Percentiles rank a stretch among this genome's conserved stretches.
These are phyloP conservation scores for Rhizopogon vinicolor DNA, from an alignment of 768 basidiomycete genomes.

Conservation along the genomic window DNA sequence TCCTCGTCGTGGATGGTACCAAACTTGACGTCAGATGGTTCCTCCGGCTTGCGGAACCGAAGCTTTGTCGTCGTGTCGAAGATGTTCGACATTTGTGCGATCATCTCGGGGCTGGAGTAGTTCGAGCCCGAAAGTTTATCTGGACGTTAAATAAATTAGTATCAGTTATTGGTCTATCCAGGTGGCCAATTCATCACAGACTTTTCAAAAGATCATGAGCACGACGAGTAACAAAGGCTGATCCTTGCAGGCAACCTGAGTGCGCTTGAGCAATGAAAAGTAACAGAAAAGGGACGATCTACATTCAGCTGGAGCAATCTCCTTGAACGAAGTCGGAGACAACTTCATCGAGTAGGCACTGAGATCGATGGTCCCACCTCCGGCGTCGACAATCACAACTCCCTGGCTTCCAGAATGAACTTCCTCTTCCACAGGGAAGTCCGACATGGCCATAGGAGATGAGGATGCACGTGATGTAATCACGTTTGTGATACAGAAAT, in stretches of 20 bases:
- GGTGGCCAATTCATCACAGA: conserved; percentile 3
- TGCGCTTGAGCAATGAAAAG: neutral
- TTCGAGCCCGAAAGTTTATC: conserved; percentile 24
- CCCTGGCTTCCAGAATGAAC: conserved; percentile 24
- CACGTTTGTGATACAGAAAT: conserved; percentile 38
- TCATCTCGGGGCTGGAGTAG: conserved; percentile 22
- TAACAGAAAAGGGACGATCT: no score
- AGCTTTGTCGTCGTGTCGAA: conserved; percentile 36
- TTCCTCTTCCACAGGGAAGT: neutral
- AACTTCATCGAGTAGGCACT: conserved; percentile 30
- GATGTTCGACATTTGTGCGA: conserved; percentile 25
- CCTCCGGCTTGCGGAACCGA: conserved; percentile 31
- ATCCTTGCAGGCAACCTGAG: conserved; percentile 34
- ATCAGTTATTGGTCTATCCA: neutral
- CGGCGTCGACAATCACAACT: conserved; percentile 45
- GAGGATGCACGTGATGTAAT: conserved; percentile 27
- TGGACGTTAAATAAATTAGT: neutral
- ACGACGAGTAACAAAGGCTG: conserved; percentile 29
- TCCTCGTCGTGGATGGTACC: conserved; percentile 33
- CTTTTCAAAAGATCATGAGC: conserved; percentile 25
- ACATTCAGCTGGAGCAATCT: neutral
- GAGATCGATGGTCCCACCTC: conserved; percentile 35
- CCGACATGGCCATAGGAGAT: conserved; percentile 2
- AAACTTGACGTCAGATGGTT: conserved; percentile 34
- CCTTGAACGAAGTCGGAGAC: neutral